Base-by-base conservation (phyloP, 1,284 basidiomycete species). In the Ganoderma sinense region DNA sequence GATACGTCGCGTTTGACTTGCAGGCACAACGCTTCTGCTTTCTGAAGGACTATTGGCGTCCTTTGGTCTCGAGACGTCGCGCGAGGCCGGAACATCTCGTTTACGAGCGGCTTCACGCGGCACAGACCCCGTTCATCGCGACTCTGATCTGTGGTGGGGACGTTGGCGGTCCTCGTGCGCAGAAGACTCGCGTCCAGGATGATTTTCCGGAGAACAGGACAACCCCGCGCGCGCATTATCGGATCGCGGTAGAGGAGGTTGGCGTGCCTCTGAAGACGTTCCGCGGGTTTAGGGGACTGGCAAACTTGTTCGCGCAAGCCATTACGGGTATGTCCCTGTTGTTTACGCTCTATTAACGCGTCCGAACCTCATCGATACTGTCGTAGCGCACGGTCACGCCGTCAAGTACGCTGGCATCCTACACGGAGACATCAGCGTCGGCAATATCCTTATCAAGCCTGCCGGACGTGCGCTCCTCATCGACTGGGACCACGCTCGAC, bases 11-110 rank as follows among this genome's bases (percentile, higher is more conserved):
- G 20, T 45, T 20, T 20, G 1, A 56, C 31, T 11, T 18, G 13
- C 29, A 56, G 29, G 29, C 16, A 29, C 7, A 41, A 13, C 39
- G 26, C 8, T 18, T 45, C 39, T 62, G 60, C 43, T 70, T 56
- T 20, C 29, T 70, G 18, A 70, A 67, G 31, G 66, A 70, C 58
- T 66, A 18, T 41, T 70, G 69, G 69, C 69, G 69, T 1, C 69
- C 14, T n/a, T 43, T 29, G 58, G 64, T 16, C 39, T 45, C 8
- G 23, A 53, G 36, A 6, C 36, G 36, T 6, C 39, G 59, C 23
- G 36, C 64, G 0, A 61, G 62, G 23, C 56, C 68, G 1, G 69
- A 70, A 23, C 62, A 67, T 23, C 59, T 63, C n/a, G 59, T 70
- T 6, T 65, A 70, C 33, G 7, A 67, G 39, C 62, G 23, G 4